These are phyloP conservation scores for Ceratobasidium sp. DNA, from an alignment of 1,284 basidiomycete species.

Conservation along the genomic window DNA sequence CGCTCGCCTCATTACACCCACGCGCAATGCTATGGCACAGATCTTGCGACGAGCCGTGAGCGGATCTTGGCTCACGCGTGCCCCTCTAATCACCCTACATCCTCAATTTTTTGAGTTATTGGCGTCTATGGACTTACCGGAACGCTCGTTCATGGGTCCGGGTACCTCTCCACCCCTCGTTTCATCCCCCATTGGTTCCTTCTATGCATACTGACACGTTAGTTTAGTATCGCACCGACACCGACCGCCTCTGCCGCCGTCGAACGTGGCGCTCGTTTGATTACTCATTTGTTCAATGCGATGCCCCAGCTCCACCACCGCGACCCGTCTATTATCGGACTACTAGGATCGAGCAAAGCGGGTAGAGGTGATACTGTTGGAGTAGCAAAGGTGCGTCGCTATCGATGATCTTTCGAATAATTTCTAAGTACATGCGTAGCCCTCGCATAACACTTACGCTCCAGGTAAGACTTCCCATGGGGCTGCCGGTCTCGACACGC, in stretches of 20 bases:
- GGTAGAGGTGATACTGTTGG: constrained; percentile 14
- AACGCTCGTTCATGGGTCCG: not conserved
- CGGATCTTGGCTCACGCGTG: not conserved
- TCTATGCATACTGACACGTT: not conserved
- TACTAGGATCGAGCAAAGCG: constrained; percentile 61
- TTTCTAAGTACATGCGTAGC: not conserved
- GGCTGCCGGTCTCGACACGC: not conserved
- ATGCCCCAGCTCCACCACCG: constrained; percentile 88
- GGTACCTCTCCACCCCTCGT: not conserved
- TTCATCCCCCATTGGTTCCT: not conserved
- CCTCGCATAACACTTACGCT: not conserved
- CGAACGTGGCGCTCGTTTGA: constrained; percentile 74
- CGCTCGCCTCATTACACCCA: not conserved
- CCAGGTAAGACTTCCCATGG: constrained; percentile 7
- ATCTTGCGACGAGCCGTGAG: not conserved
- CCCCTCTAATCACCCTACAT: not conserved
- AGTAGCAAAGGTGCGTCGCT: not conserved
- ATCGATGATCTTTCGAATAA: not conserved
- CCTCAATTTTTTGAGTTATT: not conserved
- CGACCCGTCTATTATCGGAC: constrained; percentile 85
- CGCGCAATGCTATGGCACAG: not conserved
- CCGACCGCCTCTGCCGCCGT: constrained; percentile 73
- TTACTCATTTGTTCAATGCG: constrained; percentile 92
- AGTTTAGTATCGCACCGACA: constrained; percentile 64
- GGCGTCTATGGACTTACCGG: not conserved